phyloP scores from a whole-genome alignment of 164 flowering plant species.

The Sedum album region DNA sequence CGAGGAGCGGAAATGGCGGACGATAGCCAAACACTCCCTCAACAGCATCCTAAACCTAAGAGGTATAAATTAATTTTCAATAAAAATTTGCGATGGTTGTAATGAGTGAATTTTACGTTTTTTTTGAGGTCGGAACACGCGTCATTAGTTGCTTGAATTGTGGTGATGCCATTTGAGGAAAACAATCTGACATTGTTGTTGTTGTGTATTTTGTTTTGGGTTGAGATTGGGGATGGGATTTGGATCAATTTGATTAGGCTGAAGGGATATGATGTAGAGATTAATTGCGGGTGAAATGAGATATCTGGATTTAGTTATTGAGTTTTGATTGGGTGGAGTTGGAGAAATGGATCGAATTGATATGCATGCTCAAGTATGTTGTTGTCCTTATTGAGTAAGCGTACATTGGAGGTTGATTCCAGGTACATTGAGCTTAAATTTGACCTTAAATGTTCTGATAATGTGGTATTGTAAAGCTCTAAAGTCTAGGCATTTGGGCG shows the following conservation, averaged over 20 bases:
- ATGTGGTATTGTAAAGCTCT: not conserved
- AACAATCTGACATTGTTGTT: not conserved
- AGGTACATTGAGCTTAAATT: constrained; percentile 17
- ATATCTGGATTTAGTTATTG: not conserved
- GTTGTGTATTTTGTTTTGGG: not conserved
- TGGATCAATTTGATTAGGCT: not conserved
- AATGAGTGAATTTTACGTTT: not conserved
- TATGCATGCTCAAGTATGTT: constrained; percentile 32
- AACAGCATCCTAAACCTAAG: constrained; percentile 14
- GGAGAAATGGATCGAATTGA: constrained; percentile 36
- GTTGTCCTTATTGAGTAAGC: constrained; percentile 36
- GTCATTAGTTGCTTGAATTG: not conserved
- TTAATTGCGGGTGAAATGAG: not conserved
- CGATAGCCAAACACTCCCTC: constrained; percentile 17
- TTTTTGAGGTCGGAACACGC: constrained; percentile 4
- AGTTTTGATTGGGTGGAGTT: not conserved
- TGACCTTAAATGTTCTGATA: not conserved
- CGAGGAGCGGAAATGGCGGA: constrained; percentile 22
- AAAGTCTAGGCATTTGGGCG: not conserved
- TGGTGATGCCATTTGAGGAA: not conserved
- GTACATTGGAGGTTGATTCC: constrained; percentile 41
- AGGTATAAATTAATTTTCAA: constrained; percentile 15
- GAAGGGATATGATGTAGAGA: not conserved
- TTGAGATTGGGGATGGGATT: not conserved
- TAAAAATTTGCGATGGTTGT: not conserved